Base-by-base conservation (phyloP, 2,329 filamentous ascomycete genomes). In the Fusarium nelsonii region DNA sequence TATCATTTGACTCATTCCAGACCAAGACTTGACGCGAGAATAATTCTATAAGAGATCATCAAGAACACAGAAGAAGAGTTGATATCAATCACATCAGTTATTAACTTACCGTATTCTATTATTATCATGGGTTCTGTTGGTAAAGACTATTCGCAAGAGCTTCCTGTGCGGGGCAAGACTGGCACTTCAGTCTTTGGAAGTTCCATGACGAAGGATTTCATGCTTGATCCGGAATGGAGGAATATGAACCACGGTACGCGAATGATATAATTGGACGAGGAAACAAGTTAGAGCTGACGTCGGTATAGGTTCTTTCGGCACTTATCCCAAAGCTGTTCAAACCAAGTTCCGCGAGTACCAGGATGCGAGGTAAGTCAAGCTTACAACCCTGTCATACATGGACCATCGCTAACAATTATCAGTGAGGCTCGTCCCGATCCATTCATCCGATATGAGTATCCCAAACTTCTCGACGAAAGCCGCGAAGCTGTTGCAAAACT, bases 221-320 rank as follows among this genome's bases (percentile, higher is more conserved):
- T 88, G n/a, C 87, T 94, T 62, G 87, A 89, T 48, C 83, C 87
- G 0, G 82, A 83, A n/a, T 93, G 88, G 77, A 84, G 83, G 52
- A 94, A 93, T 75, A 81, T 97, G 54, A 97, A 97, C 77, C 91
- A 97, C 75, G 92, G 92, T 92, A 80, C 65, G 75, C 65, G 26
- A 20, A 28, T 10, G 8, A 26, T 30, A n/a, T 4, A 11, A 40
- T 15, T 33, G 18, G 8, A 6, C 6, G 10, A 6, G 11, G 8
- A n/a, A 37, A 3, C 3, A 15, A 26, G 15, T 11, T 8, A 8
- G 6, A 36, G 30, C 50, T 70, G 14, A 71, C 41, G 1, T 34
- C 33, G 12, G 5, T 10, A 11, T 16, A 89, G 91, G 93, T 49
- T 97, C 93, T 1, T 97, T 92, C 76, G 94, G 94, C 34, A 90